Conservation (phyloP, 192 early-diverging fungal species). For the Podila clonocystis region DNA sequence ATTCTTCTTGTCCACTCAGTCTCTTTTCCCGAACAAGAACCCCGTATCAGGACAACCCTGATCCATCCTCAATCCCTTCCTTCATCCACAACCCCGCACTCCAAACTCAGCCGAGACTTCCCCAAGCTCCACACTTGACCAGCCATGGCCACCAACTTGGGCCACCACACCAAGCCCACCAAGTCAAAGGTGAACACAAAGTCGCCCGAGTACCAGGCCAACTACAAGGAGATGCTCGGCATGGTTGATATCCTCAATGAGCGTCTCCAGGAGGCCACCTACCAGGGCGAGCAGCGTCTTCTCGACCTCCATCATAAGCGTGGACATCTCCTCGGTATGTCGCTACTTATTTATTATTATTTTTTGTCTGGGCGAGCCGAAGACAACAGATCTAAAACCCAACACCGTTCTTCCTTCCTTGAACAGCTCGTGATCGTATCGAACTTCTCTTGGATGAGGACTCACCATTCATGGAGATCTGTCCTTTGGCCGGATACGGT, state of each 20-base stretch:
- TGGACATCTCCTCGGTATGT: constrained; percentile 67
- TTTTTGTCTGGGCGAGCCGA: constrained; percentile 13
- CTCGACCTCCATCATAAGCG: constrained; percentile 64
- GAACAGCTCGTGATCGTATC: constrained; percentile 64
- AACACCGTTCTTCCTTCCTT: constrained; percentile 11
- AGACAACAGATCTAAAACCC: neutral
- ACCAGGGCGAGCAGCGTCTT: constrained; percentile 58
- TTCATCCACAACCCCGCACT: constrained; percentile 28
- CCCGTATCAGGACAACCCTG: neutral
- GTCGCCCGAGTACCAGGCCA: constrained; percentile 62
- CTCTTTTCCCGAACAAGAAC: neutral
- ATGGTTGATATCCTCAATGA: constrained; percentile 61
- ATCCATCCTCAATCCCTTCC: constrained; percentile 12
- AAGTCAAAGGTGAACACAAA: constrained; percentile 57
- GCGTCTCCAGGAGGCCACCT: constrained; percentile 60
- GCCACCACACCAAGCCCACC: constrained; percentile 55
- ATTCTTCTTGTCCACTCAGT: constrained; percentile 7
- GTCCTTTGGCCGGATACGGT: constrained; percentile 68
- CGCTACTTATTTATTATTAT: neutral
- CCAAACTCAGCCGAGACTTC: constrained; percentile 25
- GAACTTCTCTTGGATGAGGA: constrained; percentile 70
- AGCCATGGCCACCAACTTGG: constrained; percentile 28
- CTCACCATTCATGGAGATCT: constrained; percentile 71
- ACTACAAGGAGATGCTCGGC: constrained; percentile 63
- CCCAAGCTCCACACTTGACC: constrained; percentile 13